These are phyloP conservation scores for Botrytis tulipae DNA, from an alignment of 2,329 filamentous ascomycete species.

Conservation along the genomic window DNA sequence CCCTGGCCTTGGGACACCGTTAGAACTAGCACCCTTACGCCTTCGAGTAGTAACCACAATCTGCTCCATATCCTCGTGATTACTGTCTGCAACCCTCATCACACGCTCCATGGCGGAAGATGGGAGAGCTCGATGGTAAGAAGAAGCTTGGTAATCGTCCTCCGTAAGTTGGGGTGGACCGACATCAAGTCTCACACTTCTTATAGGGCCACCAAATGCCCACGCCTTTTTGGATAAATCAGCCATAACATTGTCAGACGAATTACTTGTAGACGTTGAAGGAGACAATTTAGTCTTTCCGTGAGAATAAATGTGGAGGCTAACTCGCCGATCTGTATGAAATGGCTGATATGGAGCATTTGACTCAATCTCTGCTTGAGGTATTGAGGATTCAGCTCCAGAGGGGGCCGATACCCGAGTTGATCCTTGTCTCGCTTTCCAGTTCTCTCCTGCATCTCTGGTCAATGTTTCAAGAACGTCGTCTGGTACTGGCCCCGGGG, in stretches of 20 bases:
- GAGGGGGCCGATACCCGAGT: constrained; percentile 43
- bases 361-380: constrained; percentile 86
- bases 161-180: constrained; percentile 49
- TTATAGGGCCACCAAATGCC: constrained; percentile 60
- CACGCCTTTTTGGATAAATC: constrained; percentile 42
- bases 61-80: constrained; percentile 60
- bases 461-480: constrained; percentile 35
- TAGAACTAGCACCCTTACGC: constrained; percentile 54
- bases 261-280: constrained; percentile 34
- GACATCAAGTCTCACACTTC: constrained; percentile 51
- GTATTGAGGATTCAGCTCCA: constrained; percentile 59
- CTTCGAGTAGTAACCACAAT: constrained; percentile 80
- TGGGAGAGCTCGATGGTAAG: constrained; percentile 59
- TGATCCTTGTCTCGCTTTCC: constrained; percentile 41
- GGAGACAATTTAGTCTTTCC: constrained; percentile 27
- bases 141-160: constrained; percentile 48
- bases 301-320: constrained; percentile 63
- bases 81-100: constrained; percentile 50
- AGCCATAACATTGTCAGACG: constrained; percentile 27
- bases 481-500: constrained; percentile 53
- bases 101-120: constrained; percentile 64
- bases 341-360: constrained; percentile 95
- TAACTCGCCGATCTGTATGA: constrained; percentile 83
- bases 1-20: constrained; percentile 40
- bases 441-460: constrained; percentile 31